These are phyloP conservation scores for Teratosphaeriaceae sp. DNA, from an alignment of 2,329 filamentous ascomycete genomes.

Conservation along the genomic window DNA sequence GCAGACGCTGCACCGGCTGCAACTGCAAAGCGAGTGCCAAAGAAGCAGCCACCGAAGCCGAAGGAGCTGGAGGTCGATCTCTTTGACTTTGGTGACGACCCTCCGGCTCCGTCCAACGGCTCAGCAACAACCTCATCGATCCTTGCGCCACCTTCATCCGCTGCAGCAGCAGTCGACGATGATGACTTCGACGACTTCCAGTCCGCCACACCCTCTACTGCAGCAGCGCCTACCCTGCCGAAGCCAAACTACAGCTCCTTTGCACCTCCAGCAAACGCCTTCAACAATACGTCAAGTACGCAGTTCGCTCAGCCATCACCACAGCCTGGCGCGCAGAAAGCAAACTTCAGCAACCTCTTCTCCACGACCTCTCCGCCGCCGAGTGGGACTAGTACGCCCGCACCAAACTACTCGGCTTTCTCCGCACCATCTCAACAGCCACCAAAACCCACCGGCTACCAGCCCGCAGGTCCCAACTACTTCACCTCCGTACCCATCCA, in stretches of 20 bases:
- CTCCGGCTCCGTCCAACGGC: conserved; percentile 46
- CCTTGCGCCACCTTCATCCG: conserved; percentile 18
- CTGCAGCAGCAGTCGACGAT: conserved; percentile 54
- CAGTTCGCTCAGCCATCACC: conserved; percentile 80
- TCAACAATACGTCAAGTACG: conserved; percentile 48
- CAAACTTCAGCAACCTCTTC: conserved; percentile 74
- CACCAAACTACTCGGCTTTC: conserved; percentile 27
- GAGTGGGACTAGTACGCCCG: conserved; percentile 42
- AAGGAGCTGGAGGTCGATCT: conserved; percentile 88
- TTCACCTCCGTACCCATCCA: conserved; percentile 67
- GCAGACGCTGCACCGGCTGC: conserved; percentile 31
- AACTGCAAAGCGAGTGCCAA: conserved; percentile 41
- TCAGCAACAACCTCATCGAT: conserved; percentile 26
- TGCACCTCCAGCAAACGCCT: conserved; percentile 41
- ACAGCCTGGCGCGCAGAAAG: conserved; percentile 70
- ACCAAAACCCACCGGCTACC: conserved; percentile 58
- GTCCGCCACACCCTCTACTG: conserved; percentile 62
- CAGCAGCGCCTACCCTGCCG: conserved; percentile 29
- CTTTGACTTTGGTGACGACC: conserved; percentile 81
- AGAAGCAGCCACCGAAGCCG: conserved; percentile 67
- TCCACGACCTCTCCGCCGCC: conserved; percentile 72
- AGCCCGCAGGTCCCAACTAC: conserved; percentile 83
- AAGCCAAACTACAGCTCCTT: conserved; percentile 34
- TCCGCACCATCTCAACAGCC: conserved; percentile 30
- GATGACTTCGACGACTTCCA: conserved; percentile 99